Evolutionary conservation across 208 protist genomes (phyloP).

Genomic region (Pavlovales sp.): DNA sequence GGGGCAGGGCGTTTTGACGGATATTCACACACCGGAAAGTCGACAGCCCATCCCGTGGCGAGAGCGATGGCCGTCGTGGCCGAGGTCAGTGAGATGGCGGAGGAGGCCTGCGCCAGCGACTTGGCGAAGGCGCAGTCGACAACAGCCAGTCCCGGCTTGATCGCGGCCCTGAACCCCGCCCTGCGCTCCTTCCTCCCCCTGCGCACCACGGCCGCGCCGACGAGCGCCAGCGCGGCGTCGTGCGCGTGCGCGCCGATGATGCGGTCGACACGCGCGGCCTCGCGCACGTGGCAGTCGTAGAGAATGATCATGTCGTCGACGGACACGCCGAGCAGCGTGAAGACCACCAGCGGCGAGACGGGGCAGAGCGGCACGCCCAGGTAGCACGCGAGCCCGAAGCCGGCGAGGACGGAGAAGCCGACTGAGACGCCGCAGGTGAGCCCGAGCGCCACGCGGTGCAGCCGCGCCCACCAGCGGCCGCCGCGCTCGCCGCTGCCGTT

Average conservation of each 20-base stretch:
- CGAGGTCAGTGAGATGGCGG: not conserved
- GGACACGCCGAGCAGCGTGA: not conserved
- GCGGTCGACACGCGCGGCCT: not conserved
- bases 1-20: too few species aligned
- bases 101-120: too few species aligned
- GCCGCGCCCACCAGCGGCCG: not conserved
- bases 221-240: too few species aligned
- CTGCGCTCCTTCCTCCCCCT: too few species aligned
- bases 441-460: not conserved
- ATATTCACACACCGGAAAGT: too few species aligned
- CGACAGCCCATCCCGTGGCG: not conserved
- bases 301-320: not conserved
- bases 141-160: too few species aligned
- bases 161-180: too few species aligned
- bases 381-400: not conserved
- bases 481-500: too few species aligned
- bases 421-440: not conserved
- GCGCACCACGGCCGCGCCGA: too few species aligned
- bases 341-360: not conserved
- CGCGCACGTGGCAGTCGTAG: not conserved
- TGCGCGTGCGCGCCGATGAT: too few species aligned
- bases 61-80: not conserved
- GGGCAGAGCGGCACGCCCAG: not conserved
- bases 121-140: too few species aligned
- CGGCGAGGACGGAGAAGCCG: not conserved